These are phyloP conservation scores for Aphanocladium album DNA, from an alignment of 2,329 filamentous ascomycete species.

Conservation along the genomic window DNA sequence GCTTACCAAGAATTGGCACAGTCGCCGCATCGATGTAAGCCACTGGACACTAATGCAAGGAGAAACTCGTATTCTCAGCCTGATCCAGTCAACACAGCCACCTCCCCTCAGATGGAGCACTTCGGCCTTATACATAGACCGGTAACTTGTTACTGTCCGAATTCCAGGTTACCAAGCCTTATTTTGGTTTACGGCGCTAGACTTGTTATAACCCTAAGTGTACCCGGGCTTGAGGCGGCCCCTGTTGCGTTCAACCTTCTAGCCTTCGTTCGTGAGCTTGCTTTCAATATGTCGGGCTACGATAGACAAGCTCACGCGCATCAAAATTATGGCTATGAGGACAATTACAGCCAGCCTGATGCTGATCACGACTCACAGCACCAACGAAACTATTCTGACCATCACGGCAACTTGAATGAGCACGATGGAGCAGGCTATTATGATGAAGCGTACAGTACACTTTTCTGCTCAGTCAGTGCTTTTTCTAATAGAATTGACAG, in stretches of 20 bases:
- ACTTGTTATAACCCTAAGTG: no score
- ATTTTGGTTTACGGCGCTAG: no score
- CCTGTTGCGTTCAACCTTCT: background rate
- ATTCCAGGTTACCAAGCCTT: no score
- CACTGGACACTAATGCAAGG: background rate
- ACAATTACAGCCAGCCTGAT: background rate
- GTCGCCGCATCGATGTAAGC: background rate
- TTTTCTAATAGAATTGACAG: constrained; percentile 36
- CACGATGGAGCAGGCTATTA: constrained; percentile 63
- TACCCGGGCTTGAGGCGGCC: no score
- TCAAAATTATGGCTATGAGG: background rate
- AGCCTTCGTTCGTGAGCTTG: background rate
- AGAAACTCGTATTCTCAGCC: background rate
- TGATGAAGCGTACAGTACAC: constrained; percentile 72
- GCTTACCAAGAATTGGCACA: background rate
- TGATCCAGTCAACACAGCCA: background rate
- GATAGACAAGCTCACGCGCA: background rate
- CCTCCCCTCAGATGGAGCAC: background rate
- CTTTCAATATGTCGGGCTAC: background rate
- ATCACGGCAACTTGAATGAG: background rate
- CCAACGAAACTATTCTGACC: background rate
- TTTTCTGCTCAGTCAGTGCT: background rate
- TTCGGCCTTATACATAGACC: background rate
- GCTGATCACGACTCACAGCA: background rate
- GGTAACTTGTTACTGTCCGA: background rate